A percentile compares a stretch with the other conserved stretches of the same genome.
Conservation (phyloP, 2,329 filamentous ascomycete genomes). For the Paraphoma chrysanthemicola region DNA sequence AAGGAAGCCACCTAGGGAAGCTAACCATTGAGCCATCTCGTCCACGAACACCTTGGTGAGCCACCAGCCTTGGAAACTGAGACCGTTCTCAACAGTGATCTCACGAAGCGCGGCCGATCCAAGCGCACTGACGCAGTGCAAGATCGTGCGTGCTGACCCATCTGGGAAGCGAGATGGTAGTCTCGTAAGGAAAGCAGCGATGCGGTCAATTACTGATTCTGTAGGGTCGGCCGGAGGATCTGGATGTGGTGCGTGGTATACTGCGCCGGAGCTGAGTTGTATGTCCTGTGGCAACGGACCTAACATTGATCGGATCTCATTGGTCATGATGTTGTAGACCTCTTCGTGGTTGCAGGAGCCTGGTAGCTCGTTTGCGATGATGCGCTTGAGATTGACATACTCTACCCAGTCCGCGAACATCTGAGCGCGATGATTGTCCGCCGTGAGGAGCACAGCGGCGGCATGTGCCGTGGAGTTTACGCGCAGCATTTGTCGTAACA, state of each 20-base stretch:
- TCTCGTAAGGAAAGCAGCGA: slow-evolving; percentile 74
- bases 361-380: slow-evolving; percentile 64
- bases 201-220: slow-evolving; percentile 74
- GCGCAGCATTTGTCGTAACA: slow-evolving; percentile 84
- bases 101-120: slow-evolving; percentile 81
- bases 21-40: slow-evolving; percentile 90
- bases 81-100: slow-evolving; percentile 77
- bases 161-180: slow-evolving; percentile 77
- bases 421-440: slow-evolving; percentile 86
- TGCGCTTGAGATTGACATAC: slow-evolving; percentile 63
- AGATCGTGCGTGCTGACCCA: slow-evolving; percentile 73
- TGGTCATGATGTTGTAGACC: slow-evolving; percentile 62
- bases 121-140: slow-evolving; percentile 77
- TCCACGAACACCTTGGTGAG: slow-evolving; percentile 95
- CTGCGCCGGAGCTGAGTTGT: slow-evolving; percentile 66
- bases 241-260: slow-evolving; percentile 39
- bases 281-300: slow-evolving; percentile 71
- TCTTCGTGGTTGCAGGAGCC: slow-evolving; percentile 59
- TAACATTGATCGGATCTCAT: slow-evolving; percentile 73
- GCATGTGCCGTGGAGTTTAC: slow-evolving; percentile 95
- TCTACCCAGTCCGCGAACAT: slow-evolving; percentile 94
- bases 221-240: slow-evolving; percentile 34
- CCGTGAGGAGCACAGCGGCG: slow-evolving; percentile 89
- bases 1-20: slow-evolving; percentile 90
- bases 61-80: slow-evolving; percentile 91